A percentile compares a stretch with the other conserved stretches of the same genome.
Evolutionary conservation across 441 rosid species (phyloP).

Genomic region (Macaranga tanarius): DNA sequence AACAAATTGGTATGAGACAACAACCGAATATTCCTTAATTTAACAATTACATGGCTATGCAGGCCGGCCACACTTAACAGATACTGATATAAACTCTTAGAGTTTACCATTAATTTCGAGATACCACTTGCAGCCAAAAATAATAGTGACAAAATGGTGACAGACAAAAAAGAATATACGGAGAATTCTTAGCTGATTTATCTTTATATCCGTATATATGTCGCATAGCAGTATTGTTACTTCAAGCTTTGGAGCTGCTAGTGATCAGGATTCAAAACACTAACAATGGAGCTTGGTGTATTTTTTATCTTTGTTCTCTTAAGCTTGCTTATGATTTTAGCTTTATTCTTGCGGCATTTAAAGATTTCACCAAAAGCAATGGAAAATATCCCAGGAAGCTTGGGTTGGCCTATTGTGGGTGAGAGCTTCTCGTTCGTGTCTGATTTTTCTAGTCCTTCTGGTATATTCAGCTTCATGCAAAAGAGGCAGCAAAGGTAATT

Average conservation of each 20-base stretch:
- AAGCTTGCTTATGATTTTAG: constrained; percentile 24
- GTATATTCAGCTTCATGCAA: constrained; percentile 54
- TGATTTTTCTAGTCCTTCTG: constrained; percentile 53
- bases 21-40: background rate
- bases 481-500: constrained; percentile 52
- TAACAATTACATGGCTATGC: background rate
- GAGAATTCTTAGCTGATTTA: constrained; percentile 6
- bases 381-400: constrained; percentile 53
- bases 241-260: background rate
- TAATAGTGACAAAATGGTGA: no score
- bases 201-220: background rate
- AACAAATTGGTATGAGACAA: no score
- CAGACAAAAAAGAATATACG: constrained; percentile 15
- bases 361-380: constrained; percentile 49
- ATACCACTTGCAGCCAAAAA: background rate
- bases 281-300: constrained; percentile 42
- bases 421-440: constrained; percentile 59
- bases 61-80: background rate
- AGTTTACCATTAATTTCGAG: background rate
- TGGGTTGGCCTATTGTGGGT: constrained; percentile 62
- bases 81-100: background rate
- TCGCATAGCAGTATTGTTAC: background rate
- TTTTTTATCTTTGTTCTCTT: constrained; percentile 29
- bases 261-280: background rate
- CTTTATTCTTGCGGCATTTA: constrained; percentile 26